Conservation (phyloP, 202 grass and related monocot genomes). For the Carex arenaria region DNA sequence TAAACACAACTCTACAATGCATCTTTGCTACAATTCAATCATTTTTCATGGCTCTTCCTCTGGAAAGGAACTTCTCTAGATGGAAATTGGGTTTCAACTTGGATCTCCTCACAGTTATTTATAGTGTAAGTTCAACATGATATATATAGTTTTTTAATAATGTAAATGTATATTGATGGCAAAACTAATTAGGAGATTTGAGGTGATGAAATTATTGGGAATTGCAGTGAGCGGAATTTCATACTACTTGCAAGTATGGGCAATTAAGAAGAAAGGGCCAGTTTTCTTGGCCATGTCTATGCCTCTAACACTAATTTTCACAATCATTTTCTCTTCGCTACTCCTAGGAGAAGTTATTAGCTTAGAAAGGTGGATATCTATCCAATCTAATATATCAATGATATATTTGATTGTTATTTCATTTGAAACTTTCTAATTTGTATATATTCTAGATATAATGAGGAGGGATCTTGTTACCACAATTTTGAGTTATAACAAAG, state of each 20-base stretch:
- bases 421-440: no score
- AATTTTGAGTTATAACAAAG: not conserved
- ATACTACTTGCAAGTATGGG: conserved; percentile 75
- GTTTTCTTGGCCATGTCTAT: conserved; percentile 70
- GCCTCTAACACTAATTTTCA: conserved; percentile 52
- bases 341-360: conserved; percentile 62
- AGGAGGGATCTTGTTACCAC: no score
- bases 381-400: no score
- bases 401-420: no score
- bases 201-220: conserved; percentile 16
- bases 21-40: conserved; percentile 57
- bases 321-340: conserved; percentile 53
- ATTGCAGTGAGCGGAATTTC: conserved; percentile 53
- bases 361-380: conserved; percentile 38
- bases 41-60: conserved; percentile 42
- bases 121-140: conserved; percentile 38
- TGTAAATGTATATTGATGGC: not conserved
- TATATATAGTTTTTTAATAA: no score
- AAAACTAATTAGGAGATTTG: not conserved
- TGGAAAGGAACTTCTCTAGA: conserved; percentile 61
- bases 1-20: conserved; percentile 75
- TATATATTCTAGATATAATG: no score
- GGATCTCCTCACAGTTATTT: conserved; percentile 48
- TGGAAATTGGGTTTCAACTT: conserved; percentile 58
- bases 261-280: conserved; percentile 51